Evolutionary conservation across 306 rosid genomes (phyloP), one percentile per base, ranked within the genome.

Genomic region (Psophocarpus tetragonolobus): DNA sequence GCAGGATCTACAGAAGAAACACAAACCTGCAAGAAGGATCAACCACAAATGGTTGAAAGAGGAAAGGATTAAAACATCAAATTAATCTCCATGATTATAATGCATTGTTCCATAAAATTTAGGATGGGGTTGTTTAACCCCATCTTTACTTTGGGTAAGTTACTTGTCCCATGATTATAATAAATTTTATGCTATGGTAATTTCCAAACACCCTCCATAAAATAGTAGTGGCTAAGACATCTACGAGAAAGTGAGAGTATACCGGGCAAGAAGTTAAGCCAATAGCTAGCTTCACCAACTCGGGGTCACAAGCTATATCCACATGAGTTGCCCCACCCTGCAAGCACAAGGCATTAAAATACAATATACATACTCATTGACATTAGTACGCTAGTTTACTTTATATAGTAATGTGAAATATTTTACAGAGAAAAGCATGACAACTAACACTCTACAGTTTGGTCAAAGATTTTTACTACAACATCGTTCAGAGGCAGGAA

Each of bases 241-340:
- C 6, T 27, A 18, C 15, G 0, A 45, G 75, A 80, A 21, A 68
- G 32, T 27, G 24, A 11, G 68, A 76, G 29, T 53, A 56, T 90
- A 90, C 97, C 80, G 97, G 97, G 88, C 89, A 86, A 85, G 93
- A 85, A 84, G 97, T 94, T 88, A 94, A 86, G 75, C 88, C 84
- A 56, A 87, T 80, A 27, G 97, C 97, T 72, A 94, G 92, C 83
- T 88, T 90, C 87, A 94, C 98, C 87, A 94, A 82, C 83, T 89
- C 97, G 0, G 97, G 93, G 71, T 94, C 97, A 78, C 97, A 92
- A 53, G 98, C 97, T 87, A 92, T 94, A 83, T 94, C 98, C 78
- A 94, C 97, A 44, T 92, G 98, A 83, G 97, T 94, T 67, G 98
- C 96, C 85, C 97, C 98, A 15, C 97, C 98, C 96, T 92, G 75